A percentile compares a stretch with the other conserved stretches of the same genome.
Conservation (phyloP, 495 filamentous ascomycete species). For the Pseudomonodictys pantanalensis region DNA sequence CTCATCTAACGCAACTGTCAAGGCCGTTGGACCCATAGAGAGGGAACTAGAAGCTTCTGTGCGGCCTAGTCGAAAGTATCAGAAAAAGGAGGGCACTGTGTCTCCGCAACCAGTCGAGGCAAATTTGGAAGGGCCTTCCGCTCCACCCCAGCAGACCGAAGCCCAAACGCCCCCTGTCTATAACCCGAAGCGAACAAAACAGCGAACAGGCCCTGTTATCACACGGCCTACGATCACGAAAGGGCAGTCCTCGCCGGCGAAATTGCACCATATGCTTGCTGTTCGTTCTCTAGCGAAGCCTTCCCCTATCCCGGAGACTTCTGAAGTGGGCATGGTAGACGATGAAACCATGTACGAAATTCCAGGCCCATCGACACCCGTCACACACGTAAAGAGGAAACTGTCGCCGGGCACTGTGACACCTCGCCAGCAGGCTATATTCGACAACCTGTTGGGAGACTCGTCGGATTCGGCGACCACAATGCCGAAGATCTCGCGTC, state of each 20-base stretch:
- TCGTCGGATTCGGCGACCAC: slow-evolving; percentile 25
- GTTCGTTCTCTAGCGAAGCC: slow-evolving; percentile 19
- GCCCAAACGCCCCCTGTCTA: slow-evolving; percentile 2
- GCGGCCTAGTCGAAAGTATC: slow-evolving; percentile 16
- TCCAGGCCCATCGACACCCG: slow-evolving; percentile 7
- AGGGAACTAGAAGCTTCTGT: background rate
- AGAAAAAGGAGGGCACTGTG: slow-evolving; percentile 12
- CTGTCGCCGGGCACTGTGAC: slow-evolving; percentile 24
- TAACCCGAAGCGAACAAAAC: slow-evolving; percentile 26
- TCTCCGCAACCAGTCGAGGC: background rate
- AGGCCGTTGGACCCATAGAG: background rate
- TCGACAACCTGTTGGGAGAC: slow-evolving; percentile 35
- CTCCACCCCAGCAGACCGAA: too few relatives aligned
- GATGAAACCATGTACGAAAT: slow-evolving; percentile 28
- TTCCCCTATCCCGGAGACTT: slow-evolving; percentile 11
- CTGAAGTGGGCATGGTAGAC: slow-evolving; percentile 14
- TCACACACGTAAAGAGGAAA: background rate
- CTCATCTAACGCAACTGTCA: background rate
- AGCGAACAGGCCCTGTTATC: slow-evolving; percentile 6
- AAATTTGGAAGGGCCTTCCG: background rate
- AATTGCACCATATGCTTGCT: slow-evolving; percentile 35
- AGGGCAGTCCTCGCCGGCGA: slow-evolving; percentile 35
- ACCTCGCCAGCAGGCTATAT: slow-evolving; percentile 36
- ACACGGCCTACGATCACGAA: slow-evolving; percentile 17
- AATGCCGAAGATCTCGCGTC: slow-evolving; percentile 30